phyloP scores from a whole-genome alignment of 2,329 filamentous ascomycete species.

The Eutypa lata region DNA sequence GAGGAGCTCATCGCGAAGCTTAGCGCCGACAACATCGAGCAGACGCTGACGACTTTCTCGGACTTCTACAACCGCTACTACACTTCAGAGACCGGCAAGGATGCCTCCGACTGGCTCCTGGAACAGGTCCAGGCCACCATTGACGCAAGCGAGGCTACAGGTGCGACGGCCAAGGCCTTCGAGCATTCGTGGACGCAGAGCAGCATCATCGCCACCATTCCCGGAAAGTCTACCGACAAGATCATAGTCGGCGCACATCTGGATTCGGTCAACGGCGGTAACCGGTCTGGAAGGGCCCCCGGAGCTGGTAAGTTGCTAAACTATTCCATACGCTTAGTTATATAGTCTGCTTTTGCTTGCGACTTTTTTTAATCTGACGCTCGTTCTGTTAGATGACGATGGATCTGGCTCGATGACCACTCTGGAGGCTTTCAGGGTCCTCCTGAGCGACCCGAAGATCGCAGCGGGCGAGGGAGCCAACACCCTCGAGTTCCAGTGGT shows the following conservation, averaged over 20 bases:
- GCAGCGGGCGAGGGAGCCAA: conserved; percentile 62
- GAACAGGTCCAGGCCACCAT: conserved; percentile 63
- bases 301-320: conserved; percentile 51
- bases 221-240: conserved; percentile 68
- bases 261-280: conserved; percentile 75
- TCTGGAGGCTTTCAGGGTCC: conserved; percentile 70
- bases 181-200: conserved; percentile 71
- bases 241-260: conserved; percentile 77
- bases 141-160: conserved; percentile 54
- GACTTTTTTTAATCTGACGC: neutral
- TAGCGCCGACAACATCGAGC: conserved; percentile 61
- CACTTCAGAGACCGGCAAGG: conserved; percentile 59
- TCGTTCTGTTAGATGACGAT: conserved; percentile 60
- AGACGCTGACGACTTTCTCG: conserved; percentile 63
- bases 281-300: conserved; percentile 68
- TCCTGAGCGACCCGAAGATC: conserved; percentile 63
- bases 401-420: conserved; percentile 77
- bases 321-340: no score
- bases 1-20: conserved; percentile 56
- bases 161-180: conserved; percentile 63
- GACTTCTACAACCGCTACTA: conserved; percentile 68
- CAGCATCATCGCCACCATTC: conserved; percentile 77
- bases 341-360: neutral
- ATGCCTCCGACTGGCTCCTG: conserved; percentile 74
- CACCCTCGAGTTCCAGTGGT: conserved; percentile 85